Evolutionary conservation across 805 yeast genomes (phyloP), one percentile per base, ranked within the genome.

Genomic region (Yamadazyma phyllophila): DNA sequence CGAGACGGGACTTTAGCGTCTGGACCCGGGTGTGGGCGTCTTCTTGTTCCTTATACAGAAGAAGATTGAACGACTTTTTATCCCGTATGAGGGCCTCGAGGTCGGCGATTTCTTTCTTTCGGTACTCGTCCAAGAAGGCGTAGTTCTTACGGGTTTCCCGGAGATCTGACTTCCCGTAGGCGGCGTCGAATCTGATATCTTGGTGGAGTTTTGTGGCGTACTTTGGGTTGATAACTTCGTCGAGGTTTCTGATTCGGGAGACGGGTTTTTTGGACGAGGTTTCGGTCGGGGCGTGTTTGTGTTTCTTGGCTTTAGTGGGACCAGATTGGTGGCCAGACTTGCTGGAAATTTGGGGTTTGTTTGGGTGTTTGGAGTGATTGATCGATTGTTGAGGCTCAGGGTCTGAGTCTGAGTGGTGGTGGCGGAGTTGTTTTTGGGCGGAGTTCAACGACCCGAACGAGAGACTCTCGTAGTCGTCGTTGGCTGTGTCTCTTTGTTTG

Each of bases 181-280:
- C 90, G 2, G 92, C 78, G 63, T 94, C 97, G 62, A 94, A 94
- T 54, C 99, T 75, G 29, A 95, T 84, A 67, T 94, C 99, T 40
- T 80, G 76, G 60, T 85, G 83, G 26, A 84, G 65, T 12, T 69
- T 71, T 12, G 63, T 56, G 41, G 63, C 56, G 45, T 66, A 60
- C 52, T 63, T 71, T 17, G 69, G 66, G 17, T 64, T 57, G 40
- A 71, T 73, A 38, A 85, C 60, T 0, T 92, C 94, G 1, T 87
- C 92, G 10, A 91, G 82, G 36, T 83, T 81, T 52, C 98, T 75
- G 31, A 88, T 71, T 51, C 74, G 72, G 0, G 88, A 70, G 0
- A 85, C 95, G 13, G 83, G 85, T 52, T 68, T 77, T 62, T 85
- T 89, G 0, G 96, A 71, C 6, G 94, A 85, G 20, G 79, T 58